Evolutionary conservation across 164 flowering plant genomes (phyloP).

Genomic region (Paratinospora sagittata): DNA sequence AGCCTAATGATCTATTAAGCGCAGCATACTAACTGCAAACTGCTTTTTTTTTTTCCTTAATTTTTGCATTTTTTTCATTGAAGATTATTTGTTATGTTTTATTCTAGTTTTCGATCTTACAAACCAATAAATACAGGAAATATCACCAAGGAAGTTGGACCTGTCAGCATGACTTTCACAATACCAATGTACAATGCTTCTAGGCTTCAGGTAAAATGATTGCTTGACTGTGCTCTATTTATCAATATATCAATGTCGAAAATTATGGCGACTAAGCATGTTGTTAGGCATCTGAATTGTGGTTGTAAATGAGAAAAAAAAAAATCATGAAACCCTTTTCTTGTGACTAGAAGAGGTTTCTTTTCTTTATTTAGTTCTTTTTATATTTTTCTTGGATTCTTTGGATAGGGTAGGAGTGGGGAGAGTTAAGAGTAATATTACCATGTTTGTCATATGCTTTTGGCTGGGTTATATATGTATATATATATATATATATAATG

Average conservation of each 20-base stretch:
- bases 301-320: background rate
- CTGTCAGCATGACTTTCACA: slow-evolving; percentile 86
- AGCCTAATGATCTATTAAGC: background rate
- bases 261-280: background rate
- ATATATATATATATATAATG: too few relatives aligned
- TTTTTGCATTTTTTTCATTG: background rate
- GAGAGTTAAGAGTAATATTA: too few relatives aligned
- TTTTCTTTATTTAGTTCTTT: too few relatives aligned
- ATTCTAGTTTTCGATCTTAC: background rate
- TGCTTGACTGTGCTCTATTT: background rate
- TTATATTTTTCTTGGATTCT: too few relatives aligned
- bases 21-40: background rate
- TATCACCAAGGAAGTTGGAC: slow-evolving; percentile 80
- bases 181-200: slow-evolving; percentile 91
- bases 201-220: slow-evolving; percentile 62
- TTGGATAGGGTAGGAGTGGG: too few relatives aligned
- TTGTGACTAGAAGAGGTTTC: too few relatives aligned
- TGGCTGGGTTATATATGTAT: too few relatives aligned
- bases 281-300: background rate
- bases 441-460: too few relatives aligned
- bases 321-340: too few relatives aligned
- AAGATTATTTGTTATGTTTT: background rate
- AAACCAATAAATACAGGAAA: slow-evolving; percentile 43
- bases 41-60: background rate
- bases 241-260: background rate